These are phyloP conservation scores for Helotiales sp. DNA, from an alignment of 2,329 filamentous ascomycete species.

Conservation along the genomic window DNA sequence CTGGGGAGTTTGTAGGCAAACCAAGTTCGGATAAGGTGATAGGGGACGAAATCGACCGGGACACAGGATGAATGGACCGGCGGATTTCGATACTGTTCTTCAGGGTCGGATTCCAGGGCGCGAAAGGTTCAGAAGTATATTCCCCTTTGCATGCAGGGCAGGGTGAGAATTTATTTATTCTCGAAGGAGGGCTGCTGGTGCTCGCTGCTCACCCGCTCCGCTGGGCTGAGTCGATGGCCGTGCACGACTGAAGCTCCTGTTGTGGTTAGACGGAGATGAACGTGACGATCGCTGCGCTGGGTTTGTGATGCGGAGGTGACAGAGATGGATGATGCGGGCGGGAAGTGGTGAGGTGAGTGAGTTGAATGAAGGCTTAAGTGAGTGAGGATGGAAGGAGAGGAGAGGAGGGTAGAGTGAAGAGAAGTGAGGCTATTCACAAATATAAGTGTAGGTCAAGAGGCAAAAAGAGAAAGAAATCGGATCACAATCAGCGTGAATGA, in stretches of 20 bases:
- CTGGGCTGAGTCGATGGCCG: slow-evolving; percentile 32
- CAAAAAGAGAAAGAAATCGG: not conserved
- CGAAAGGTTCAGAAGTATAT: not conserved
- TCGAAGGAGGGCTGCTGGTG: slow-evolving; percentile 9
- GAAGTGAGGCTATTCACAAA: not conserved
- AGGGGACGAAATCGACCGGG: slow-evolving; percentile 12
- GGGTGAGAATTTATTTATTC: slow-evolving; percentile 21
- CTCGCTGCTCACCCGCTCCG: slow-evolving; percentile 15
- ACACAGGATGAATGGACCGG: not conserved
- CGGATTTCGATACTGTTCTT: not conserved
- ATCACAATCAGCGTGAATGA: slow-evolving; percentile 3
- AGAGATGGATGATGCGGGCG: not conserved
- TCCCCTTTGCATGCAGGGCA: slow-evolving; percentile 10
- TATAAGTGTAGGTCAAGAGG: not conserved
- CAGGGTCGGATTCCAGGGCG: not conserved
- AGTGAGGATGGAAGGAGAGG: not conserved
- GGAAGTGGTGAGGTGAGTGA: not conserved
- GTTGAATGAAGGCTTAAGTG: not conserved
- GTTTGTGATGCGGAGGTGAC: slow-evolving; percentile 13
- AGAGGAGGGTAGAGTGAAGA: not conserved
- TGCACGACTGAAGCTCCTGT: slow-evolving; percentile 17
- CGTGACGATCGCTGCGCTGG: slow-evolving; percentile 8
- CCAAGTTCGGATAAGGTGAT: slow-evolving; percentile 31
- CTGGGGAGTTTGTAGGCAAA: slow-evolving; percentile 26
- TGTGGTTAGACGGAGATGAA: slow-evolving; percentile 22